Evolutionary conservation across 148 eudicot species (phyloP).

Genomic region (Amaranthus hypochondriacus): DNA sequence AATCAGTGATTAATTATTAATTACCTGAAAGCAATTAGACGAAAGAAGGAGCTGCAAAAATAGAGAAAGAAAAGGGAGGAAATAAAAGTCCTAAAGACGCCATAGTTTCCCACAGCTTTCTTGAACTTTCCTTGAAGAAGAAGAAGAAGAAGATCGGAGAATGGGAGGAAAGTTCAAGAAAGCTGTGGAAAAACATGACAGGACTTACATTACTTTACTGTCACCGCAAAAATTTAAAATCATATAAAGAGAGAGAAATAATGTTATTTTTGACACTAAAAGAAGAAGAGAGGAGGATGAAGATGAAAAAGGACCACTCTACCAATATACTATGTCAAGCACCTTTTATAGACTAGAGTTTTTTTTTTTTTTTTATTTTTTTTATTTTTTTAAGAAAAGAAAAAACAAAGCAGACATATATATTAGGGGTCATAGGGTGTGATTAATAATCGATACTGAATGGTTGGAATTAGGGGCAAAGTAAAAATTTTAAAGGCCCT

Average conservation of each 20-base stretch:
- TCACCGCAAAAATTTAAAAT: slow-evolving; percentile 2
- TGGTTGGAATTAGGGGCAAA: too few relatives aligned
- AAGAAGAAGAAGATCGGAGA: too few relatives aligned
- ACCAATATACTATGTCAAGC: slow-evolving; percentile 20
- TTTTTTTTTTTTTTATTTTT: neutral
- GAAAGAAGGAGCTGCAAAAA: neutral
- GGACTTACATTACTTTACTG: slow-evolving; percentile 22
- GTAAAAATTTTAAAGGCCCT: too few relatives aligned
- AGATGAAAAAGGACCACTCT: slow-evolving; percentile 20
- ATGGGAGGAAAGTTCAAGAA: slow-evolving; percentile 63
- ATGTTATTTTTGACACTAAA: neutral
- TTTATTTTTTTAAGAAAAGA: too few relatives aligned
- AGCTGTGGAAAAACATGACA: slow-evolving; percentile 87
- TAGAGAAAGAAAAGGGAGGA: neutral
- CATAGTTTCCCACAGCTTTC: slow-evolving; percentile 78
- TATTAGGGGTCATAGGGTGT: too few relatives aligned
- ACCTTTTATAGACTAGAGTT: slow-evolving; percentile 28
- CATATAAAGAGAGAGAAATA: neutral
- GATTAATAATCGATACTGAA: too few relatives aligned
- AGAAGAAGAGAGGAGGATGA: neutral
- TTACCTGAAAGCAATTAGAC: neutral
- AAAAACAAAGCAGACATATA: too few relatives aligned
- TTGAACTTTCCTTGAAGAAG: slow-evolving; percentile 42
- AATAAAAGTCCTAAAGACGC: slow-evolving; percentile 35
- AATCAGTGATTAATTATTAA: too few relatives aligned